Base-by-base conservation (phyloP, 768 basidiomycete genomes). In the Pleurotus ostreatus region DNA sequence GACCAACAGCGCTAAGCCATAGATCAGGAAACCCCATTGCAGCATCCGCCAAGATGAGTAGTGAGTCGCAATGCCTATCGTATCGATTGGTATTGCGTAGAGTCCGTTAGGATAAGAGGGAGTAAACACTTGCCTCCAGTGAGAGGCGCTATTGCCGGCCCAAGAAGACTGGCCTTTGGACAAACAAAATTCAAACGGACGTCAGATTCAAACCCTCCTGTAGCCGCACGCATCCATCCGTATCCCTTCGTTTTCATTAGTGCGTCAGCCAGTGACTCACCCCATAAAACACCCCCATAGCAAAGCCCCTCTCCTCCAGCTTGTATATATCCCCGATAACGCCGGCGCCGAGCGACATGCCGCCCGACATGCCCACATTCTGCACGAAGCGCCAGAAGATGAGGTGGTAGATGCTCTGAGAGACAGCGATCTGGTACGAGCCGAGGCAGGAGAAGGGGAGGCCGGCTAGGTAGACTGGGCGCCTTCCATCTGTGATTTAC, bases 41-140 rank as follows among this genome's bases (percentile, higher is more conserved):
- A 86, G 78, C 3, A 74, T 59, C 0, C 88, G 76, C 87, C 88
- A 90, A 0, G 87, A 88, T 38, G 75, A 75, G 59, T 85, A 86
- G 51, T 84, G 72, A 0, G 86, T 75, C 0, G 76, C 71, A 20
- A 76, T 49, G 9, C 82, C 82, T 23, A 23, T 23, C 2, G 22
- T 23, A 3, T 23, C 3, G 22, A 23, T 23, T 23, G 22, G 4
- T 23, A 23, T 23, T 23, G 4, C 1, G 40, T 11, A n/a, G 8
- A 59, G 15, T 9, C 6, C 9, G 22, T 7, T 37, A 15, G 25
- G 4, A 1, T 23, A 23, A 9, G 59, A 23, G 3, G 22, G 22
- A 23, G 22, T 23, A 23, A 23, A 4, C 22, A 23, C 49, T 59
- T 51, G 71, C 85, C 86, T 63, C 85, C 86, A 0, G 71, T 59